Percentiles rank a stretch among this genome's conserved stretches.
Conservation (phyloP, 2,329 filamentous ascomycete genomes). For the Calonectria pteridis region DNA sequence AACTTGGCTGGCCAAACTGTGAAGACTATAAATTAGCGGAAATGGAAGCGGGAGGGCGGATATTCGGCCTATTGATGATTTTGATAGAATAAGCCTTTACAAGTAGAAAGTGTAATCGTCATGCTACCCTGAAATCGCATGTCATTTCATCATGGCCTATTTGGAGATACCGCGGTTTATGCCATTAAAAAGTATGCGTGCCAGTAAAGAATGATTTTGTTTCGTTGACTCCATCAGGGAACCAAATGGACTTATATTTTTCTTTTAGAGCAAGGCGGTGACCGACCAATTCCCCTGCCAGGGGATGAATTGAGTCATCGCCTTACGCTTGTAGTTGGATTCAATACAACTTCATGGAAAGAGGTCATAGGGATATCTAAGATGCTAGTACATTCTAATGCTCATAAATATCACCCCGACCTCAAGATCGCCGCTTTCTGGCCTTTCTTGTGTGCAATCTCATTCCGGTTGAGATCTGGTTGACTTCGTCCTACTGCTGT, state of each 20-base stretch:
- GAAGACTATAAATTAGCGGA: neutral
- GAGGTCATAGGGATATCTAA: neutral
- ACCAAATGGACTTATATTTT: too few relatives aligned
- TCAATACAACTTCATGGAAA: neutral
- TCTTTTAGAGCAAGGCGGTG: too few relatives aligned
- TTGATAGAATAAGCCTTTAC: neutral
- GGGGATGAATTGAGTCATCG: neutral
- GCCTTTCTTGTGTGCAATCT: neutral
- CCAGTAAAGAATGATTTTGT: too few relatives aligned
- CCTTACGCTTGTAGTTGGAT: neutral
- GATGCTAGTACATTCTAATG: neutral
- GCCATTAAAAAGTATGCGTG: neutral
- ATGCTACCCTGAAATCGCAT: neutral
- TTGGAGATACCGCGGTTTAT: neutral
- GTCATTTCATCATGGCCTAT: neutral
- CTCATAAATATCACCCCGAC: accelerated
- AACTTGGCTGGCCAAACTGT: neutral
- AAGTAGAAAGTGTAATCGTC: neutral
- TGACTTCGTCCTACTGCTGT: neutral
- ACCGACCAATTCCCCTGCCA: too few relatives aligned
- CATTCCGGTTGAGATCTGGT: neutral
- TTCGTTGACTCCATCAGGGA: too few relatives aligned
- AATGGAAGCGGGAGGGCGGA: neutral
- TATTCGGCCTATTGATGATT: neutral
- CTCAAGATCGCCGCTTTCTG: too few relatives aligned